These are phyloP conservation scores for Lipomyces spencermartinsiae DNA, from an alignment of 805 yeast genomes.

Conservation along the genomic window DNA sequence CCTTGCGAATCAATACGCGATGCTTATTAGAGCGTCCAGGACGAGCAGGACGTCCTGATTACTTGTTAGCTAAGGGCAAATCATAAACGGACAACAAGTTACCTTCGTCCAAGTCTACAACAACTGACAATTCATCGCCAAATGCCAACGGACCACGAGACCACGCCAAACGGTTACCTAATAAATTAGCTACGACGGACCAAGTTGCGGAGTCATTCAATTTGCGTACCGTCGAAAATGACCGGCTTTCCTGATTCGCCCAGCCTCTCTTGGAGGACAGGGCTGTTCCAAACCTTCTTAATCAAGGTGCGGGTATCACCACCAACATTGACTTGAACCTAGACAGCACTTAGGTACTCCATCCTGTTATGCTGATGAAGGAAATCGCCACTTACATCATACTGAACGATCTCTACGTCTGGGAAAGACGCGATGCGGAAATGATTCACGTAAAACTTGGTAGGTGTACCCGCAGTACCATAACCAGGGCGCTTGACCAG, in stretches of 20 bases:
- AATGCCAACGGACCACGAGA: constrained; percentile 22
- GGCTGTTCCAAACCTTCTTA: constrained; percentile 10
- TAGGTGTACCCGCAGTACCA: constrained; percentile 17
- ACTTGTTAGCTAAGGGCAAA: neutral
- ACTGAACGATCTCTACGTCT: constrained; percentile 24
- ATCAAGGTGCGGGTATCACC: constrained; percentile 9
- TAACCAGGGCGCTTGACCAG: constrained; percentile 28
- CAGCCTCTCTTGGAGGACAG: constrained; percentile 11
- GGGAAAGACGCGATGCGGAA: constrained; percentile 20
- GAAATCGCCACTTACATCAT: constrained; percentile 18
- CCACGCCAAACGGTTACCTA: constrained; percentile 25
- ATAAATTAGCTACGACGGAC: neutral
- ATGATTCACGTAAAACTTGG: constrained; percentile 22
- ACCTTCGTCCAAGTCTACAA: constrained; percentile 23
- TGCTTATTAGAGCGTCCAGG: constrained; percentile 18
- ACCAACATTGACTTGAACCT: constrained; percentile 18
- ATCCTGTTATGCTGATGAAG: neutral
- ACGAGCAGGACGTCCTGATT: neutral
- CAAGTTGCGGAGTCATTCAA: neutral
- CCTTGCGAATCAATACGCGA: constrained; percentile 18
- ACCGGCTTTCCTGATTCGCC: constrained; percentile 15
- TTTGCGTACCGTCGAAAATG: constrained; percentile 19
- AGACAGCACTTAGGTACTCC: neutral
- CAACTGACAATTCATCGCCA: constrained; percentile 13
- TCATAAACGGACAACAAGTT: neutral